Evolutionary conservation across 257 asterid species (phyloP).

Genomic region (Solanum raphanifolium): DNA sequence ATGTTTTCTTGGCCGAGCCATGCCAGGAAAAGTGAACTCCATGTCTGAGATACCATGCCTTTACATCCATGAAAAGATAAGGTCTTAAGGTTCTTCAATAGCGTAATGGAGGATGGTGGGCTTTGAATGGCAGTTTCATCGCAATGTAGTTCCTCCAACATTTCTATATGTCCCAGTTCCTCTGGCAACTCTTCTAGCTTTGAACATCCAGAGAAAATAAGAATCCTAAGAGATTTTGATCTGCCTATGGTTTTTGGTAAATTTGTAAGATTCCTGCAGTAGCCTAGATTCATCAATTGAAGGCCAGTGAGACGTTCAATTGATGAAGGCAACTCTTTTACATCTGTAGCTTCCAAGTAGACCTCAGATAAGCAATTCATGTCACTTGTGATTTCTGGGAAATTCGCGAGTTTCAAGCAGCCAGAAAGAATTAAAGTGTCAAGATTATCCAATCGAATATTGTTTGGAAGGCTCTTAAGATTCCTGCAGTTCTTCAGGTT

Average conservation of each 20-base stretch:
- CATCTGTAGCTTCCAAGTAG: not conserved
- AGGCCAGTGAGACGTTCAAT: not conserved
- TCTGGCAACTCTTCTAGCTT: conserved; percentile 1
- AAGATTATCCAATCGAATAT: not conserved
- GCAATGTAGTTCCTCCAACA: not conserved
- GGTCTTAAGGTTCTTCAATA: conserved; percentile 1
- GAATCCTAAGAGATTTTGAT: not conserved
- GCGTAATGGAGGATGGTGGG: not conserved
- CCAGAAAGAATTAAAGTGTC: conserved; percentile 1
- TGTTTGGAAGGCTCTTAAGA: not conserved
- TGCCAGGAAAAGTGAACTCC: not conserved
- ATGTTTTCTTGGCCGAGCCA: not conserved
- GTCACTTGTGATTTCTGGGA: not conserved
- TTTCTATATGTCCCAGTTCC: not conserved
- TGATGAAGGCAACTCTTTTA: not conserved
- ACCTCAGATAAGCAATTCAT: not conserved
- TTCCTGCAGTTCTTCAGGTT: conserved; percentile 6
- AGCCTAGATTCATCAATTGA: conserved; percentile 2
- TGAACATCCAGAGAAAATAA: conserved; percentile 7
- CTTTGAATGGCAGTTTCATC: not conserved
- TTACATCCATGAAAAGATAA: conserved; percentile 8
- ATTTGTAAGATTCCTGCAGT: not conserved
- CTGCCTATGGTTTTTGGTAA: not conserved
- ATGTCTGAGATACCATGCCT: not conserved
- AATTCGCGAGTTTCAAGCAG: conserved; percentile 1